phyloP scores from a whole-genome alignment of 2,329 filamentous ascomycete species.

The Nannizzia gypsea region DNA sequence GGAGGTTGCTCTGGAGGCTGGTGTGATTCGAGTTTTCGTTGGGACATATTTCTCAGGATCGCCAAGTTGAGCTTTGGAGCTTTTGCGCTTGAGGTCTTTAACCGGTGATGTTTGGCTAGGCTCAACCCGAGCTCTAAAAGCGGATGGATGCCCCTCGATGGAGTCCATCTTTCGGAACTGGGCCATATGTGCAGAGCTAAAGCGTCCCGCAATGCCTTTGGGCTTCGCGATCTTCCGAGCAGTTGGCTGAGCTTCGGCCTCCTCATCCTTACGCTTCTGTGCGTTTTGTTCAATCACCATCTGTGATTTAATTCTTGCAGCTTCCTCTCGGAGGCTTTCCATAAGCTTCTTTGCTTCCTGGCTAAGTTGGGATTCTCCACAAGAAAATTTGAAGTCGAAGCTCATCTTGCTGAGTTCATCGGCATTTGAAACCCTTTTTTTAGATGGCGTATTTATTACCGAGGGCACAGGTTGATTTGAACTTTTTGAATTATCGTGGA shows the following conservation, averaged over 20 bases:
- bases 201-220: conserved; percentile 66
- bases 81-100: conserved; percentile 40
- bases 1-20: neutral
- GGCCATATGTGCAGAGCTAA: conserved; percentile 72
- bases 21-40: conserved; percentile 18
- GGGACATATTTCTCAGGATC: conserved; percentile 42
- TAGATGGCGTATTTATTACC: conserved; percentile 33
- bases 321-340: conserved; percentile 59
- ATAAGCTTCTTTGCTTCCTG: conserved; percentile 46
- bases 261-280: conserved; percentile 37
- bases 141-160: conserved; percentile 73
- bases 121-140: conserved; percentile 45
- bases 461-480: conserved; percentile 14
- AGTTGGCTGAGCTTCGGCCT: conserved; percentile 27
- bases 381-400: conserved; percentile 37
- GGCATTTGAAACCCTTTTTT: conserved; percentile 25
- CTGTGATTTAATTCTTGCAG: conserved; percentile 56
- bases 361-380: conserved; percentile 35
- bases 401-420: conserved; percentile 32
- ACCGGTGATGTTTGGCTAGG: conserved; percentile 28
- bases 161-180: conserved; percentile 98
- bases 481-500: conserved; percentile 38
- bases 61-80: conserved; percentile 54
- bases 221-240: conserved; percentile 66
- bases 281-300: conserved; percentile 52